These are phyloP conservation scores for Vitis amurensis DNA, from an alignment of 164 flowering plant species.

Conservation along the genomic window DNA sequence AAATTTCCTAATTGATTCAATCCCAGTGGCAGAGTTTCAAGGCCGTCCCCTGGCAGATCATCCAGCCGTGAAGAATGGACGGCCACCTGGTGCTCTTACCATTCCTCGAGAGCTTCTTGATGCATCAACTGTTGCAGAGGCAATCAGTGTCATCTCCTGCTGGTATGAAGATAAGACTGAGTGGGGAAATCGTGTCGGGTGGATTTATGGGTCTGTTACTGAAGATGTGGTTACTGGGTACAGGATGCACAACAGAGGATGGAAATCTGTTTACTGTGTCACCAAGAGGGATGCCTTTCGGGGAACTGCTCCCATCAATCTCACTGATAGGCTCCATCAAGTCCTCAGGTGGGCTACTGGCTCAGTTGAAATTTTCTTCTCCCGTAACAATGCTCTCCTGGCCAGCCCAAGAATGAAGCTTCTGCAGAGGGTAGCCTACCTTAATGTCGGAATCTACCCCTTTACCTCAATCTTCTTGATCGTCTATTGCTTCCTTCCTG, in stretches of 20 bases:
- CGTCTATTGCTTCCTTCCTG: constrained; percentile 74
- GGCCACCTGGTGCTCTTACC: constrained; percentile 66
- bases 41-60: constrained; percentile 77
- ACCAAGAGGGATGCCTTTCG: constrained; percentile 71
- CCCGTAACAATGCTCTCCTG: constrained; percentile 61
- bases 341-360: constrained; percentile 80
- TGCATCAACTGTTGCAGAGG: constrained; percentile 68
- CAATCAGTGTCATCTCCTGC: constrained; percentile 66
- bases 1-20: constrained; percentile 51
- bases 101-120: constrained; percentile 56
- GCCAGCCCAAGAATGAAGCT: constrained; percentile 56
- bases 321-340: constrained; percentile 71
- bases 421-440: constrained; percentile 56
- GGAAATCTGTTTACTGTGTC: constrained; percentile 73
- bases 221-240: constrained; percentile 80
- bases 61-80: constrained; percentile 59
- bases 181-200: constrained; percentile 68
- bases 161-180: constrained; percentile 80
- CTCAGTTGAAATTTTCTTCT: constrained; percentile 73
- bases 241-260: constrained; percentile 72
- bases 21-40: constrained; percentile 65
- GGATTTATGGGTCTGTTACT: constrained; percentile 82
- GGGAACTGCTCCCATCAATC: constrained; percentile 70
- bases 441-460: constrained; percentile 65
- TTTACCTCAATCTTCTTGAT: constrained; percentile 67